Base-by-base conservation (phyloP, 2,329 filamentous ascomycete species). In the Fonsecaea nubica region DNA sequence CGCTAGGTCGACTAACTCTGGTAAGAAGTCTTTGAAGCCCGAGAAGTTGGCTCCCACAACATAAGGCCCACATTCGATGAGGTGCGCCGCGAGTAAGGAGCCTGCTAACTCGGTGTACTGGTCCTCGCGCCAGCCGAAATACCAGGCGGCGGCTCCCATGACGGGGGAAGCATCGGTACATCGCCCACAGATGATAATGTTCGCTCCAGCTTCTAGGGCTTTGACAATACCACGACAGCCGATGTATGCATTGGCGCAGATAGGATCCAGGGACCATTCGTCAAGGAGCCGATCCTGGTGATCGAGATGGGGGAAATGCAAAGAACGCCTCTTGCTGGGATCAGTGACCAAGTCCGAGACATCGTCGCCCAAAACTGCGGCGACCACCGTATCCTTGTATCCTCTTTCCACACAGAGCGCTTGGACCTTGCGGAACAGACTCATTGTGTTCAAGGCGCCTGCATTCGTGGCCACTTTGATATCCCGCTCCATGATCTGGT, bases 181-280 rank as follows among this genome's bases (percentile, higher is more conserved):
- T 12, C 74, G 72, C 7, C 76, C 77, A 62, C 71, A 75, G 52
- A 76, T 67, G 48, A 78, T 73, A 33, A 78, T 75, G 58, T 76
- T 71, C 1, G 76, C 76, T 0, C 75, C 76, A 3, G 65, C 58
- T 6, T 69, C 48, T 0, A 77, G 63, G 2, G 73, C 75, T 21
- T 73, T 64, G 0, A 71, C 74, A 30, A 77, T 76, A 1, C 74
- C 82, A 60, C 81, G 76, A 18, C 80, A 80, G 0, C 86, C 85
- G 1, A 86, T 78, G 69, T 86, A 86, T 3, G 80, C 84, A 9
- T 21, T 40, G 12, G 53, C 61, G 54, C 61, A 63, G 18, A 33
- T 15, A 12, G 61, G 61, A n/a, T 58, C 21, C 15, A 45, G 53
- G 15, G 50, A 40, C 61, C 61, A 63, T 25, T 58, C 61, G 7